Base-by-base conservation (phyloP, 1,284 basidiomycete genomes). In the Cutaneotrichosporon arboriforme region DNA sequence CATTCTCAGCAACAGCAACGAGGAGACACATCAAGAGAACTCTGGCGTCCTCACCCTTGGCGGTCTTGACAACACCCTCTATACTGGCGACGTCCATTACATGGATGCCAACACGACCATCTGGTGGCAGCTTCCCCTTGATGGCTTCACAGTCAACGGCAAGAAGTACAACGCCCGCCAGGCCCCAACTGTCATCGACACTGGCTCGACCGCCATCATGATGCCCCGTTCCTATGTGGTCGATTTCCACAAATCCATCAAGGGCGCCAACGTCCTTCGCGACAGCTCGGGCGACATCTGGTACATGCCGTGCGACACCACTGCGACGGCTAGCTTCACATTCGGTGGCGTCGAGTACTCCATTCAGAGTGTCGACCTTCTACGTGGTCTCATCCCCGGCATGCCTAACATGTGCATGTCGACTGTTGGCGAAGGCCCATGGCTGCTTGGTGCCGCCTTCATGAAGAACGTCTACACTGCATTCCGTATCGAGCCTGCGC, bases 21-120 rank as follows among this genome's bases (percentile, higher is more conserved):
- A 83, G 36, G 86, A 89, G 66, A 77, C 80, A 12, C 22, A 70
- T 20, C 89, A 90, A 57, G 17, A 31, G 13, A 34, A 72, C 26
- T 90, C 90, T 58, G 91, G 91, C 12, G 81, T 83, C 2, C 85
- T 94, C 63, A 84, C 82, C 5, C 82, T 94, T 77, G 90, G 74
- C 40, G 58, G 47, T 45, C 75, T 83, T 40, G 87, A 93, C 70
- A 66, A 76, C 1, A 81, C 81, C 7, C 73, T 88, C 12, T 93
- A 83, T 74, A 84, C 83, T 0, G 90, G 90, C 10, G 75, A 82
- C 38, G 86, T 96, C 57, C 86, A 91, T 64, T 93, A 84, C 66
- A 81, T 83, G 60, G 77, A 86, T 50, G 49, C 61, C 18, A 40
- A 57, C 17, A 47, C 55, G 20, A 57, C 67, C 37, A 54, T 67